A percentile compares a stretch with the other conserved stretches of the same genome.
Conservation (phyloP, 495 filamentous ascomycete species). For the Astrocystis sublimbata region DNA sequence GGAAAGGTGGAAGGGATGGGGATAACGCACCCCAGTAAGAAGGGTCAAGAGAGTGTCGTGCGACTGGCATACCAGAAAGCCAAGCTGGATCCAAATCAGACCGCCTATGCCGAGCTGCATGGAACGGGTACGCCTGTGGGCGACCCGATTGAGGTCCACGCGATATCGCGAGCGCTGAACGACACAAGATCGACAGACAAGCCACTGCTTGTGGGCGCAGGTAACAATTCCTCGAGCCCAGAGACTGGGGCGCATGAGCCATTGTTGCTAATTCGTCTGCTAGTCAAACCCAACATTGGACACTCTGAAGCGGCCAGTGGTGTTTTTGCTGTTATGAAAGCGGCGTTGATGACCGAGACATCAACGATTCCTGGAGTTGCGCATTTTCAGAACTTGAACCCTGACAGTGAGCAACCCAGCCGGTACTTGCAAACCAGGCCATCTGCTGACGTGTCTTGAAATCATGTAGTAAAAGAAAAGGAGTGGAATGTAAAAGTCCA, state of each 20-base stretch:
- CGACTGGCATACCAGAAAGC: constrained; percentile 47
- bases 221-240: constrained; percentile 28
- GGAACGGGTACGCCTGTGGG: constrained; percentile 50
- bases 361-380: constrained; percentile 48
- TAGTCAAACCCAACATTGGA: constrained; percentile 48
- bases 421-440: background rate
- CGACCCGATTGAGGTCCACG: constrained; percentile 51
- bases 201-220: constrained; percentile 52
- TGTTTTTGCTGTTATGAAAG: constrained; percentile 58
- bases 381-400: constrained; percentile 53
- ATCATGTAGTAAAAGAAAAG: constrained; percentile 37
- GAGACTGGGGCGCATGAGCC: background rate
- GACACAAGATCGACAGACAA: constrained; percentile 28
- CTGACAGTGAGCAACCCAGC: constrained; percentile 31
- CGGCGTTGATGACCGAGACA: constrained; percentile 54
- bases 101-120: constrained; percentile 46
- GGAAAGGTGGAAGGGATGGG: constrained; percentile 51
- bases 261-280: background rate
- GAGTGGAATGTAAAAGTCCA: constrained; percentile 47
- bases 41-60: constrained; percentile 59
- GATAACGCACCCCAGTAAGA: constrained; percentile 57
- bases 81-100: constrained; percentile 33
- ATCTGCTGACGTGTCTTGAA: background rate
- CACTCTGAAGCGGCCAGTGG: constrained; percentile 44
- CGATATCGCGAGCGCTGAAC: constrained; percentile 43